These are phyloP conservation scores for Coelastrella sp. DNA, from an alignment of 139 green algal species.

Conservation along the genomic window DNA sequence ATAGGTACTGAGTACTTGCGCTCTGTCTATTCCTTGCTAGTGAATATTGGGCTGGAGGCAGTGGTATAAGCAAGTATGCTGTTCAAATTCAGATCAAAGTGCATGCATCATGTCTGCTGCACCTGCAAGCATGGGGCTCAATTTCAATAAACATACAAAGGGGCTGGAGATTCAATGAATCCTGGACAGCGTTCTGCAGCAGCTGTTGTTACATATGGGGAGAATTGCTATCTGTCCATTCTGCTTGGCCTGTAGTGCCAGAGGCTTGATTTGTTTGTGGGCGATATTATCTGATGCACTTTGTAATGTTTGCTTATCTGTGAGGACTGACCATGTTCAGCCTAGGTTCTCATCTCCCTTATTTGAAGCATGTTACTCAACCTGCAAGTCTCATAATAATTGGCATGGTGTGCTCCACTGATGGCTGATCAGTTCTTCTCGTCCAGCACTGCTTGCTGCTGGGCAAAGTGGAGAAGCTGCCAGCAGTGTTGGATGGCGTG, in stretches of 20 bases:
- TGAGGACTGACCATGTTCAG: neutral
- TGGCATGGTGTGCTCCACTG: too few relatives aligned
- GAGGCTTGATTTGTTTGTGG: neutral
- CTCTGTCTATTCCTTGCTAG: neutral
- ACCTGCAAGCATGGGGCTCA: neutral
- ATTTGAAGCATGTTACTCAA: too few relatives aligned
- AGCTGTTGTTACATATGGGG: neutral
- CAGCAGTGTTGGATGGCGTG: too few relatives aligned
- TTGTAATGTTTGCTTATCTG: neutral
- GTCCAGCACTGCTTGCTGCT: too few relatives aligned
- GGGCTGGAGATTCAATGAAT: too few relatives aligned
- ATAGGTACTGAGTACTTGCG: neutral
- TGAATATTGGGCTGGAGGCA: neutral
- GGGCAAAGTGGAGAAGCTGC: too few relatives aligned
- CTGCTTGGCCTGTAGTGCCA: neutral
- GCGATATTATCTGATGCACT: neutral
- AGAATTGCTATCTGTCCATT: neutral
- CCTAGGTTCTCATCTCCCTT: too few relatives aligned
- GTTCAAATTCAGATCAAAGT: neutral
- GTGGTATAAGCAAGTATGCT: neutral
- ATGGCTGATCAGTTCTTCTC: too few relatives aligned
- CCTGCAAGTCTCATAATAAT: too few relatives aligned
- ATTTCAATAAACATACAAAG: neutral
- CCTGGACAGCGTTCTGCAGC: too few relatives aligned
- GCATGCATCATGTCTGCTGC: neutral